These are phyloP conservation scores for Artemisia annua DNA, from an alignment of 129 eudicot genomes.

Conservation along the genomic window DNA sequence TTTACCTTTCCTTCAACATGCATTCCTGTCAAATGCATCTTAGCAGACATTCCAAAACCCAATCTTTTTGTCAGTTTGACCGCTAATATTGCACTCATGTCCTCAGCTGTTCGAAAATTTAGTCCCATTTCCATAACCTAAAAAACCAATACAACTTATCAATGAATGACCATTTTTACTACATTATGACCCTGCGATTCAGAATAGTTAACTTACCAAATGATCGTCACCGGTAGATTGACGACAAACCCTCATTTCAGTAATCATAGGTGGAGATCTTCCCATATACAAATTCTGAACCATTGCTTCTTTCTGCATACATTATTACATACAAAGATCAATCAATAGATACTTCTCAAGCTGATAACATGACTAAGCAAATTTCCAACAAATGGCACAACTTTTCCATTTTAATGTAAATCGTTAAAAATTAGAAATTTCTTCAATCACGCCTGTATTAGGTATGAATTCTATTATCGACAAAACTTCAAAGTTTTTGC, in stretches of 20 bases:
- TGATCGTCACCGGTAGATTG: conserved; percentile 79
- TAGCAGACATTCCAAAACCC: conserved; percentile 85
- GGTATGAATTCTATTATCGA: not conserved
- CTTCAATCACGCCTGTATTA: not conserved
- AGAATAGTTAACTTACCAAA: conserved; percentile 52
- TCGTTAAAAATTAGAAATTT: not conserved
- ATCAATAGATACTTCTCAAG: conserved; percentile 11
- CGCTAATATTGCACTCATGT: conserved; percentile 86
- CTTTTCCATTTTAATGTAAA: not conserved
- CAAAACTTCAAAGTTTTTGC: not conserved
- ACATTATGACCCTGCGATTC: not conserved
- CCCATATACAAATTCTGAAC: conserved; percentile 85
- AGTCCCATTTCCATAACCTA: conserved; percentile 90
- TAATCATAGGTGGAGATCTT: conserved; percentile 88
- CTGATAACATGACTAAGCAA: not conserved
- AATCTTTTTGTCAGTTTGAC: conserved; percentile 75
- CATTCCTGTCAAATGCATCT: conserved; percentile 87
- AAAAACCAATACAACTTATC: conserved; percentile 5
- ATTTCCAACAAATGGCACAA: too few relatives aligned
- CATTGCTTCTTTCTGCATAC: conserved; percentile 58
- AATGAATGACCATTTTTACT: not conserved
- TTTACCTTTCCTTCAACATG: conserved; percentile 93
- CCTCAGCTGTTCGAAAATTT: conserved; percentile 83
- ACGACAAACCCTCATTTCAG: conserved; percentile 89
- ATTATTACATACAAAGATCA: conserved; percentile 22